A percentile compares a stretch with the other conserved stretches of the same genome.
phyloP scores from a whole-genome alignment of 2,329 filamentous ascomycete species.

The Aspergillus ochraceus region DNA sequence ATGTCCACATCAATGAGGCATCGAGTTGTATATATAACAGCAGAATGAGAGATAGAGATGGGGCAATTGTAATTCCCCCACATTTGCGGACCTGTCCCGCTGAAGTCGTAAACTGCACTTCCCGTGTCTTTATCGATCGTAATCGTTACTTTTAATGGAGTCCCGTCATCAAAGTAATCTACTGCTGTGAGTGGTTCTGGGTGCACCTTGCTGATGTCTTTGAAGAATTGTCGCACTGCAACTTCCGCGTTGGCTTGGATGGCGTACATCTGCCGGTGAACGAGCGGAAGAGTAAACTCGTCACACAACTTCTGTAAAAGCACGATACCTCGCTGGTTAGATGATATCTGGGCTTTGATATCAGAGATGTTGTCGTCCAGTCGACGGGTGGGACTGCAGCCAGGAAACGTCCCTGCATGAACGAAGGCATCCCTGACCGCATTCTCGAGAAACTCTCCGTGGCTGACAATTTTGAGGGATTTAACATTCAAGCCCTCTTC shows the following conservation, averaged over 20 bases:
- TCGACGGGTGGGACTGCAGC: constrained; percentile 72
- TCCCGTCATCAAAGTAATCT: constrained; percentile 82
- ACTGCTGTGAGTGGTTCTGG: constrained; percentile 51
- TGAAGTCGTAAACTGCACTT: constrained; percentile 72
- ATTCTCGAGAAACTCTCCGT: constrained; percentile 38
- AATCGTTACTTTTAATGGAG: constrained; percentile 70
- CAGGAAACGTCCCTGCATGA: constrained; percentile 52
- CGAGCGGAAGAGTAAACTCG: constrained; percentile 33
- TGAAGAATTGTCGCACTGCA: constrained; percentile 51
- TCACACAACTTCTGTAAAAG: constrained; percentile 37
- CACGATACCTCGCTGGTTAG: constrained; percentile 43
- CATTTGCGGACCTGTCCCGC: constrained; percentile 74
- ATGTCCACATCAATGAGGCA: constrained; percentile 75
- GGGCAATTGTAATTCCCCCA: constrained; percentile 74
- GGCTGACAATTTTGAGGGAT: constrained; percentile 30
- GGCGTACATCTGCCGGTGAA: constrained; percentile 44
- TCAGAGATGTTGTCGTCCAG: constrained; percentile 47
- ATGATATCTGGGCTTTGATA: constrained; percentile 46
- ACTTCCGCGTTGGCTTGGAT: constrained; percentile 71
- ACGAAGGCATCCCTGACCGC: constrained; percentile 54
- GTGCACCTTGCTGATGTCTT: constrained; percentile 32
- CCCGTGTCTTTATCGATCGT: constrained; percentile 66
- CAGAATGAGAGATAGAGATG: constrained; percentile 73
- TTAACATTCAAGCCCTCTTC: constrained; percentile 41
- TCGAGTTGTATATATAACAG: constrained; percentile 78